phyloP scores from a whole-genome alignment of 2,329 filamentous ascomycete species.

The Aspergillus caelatus region DNA sequence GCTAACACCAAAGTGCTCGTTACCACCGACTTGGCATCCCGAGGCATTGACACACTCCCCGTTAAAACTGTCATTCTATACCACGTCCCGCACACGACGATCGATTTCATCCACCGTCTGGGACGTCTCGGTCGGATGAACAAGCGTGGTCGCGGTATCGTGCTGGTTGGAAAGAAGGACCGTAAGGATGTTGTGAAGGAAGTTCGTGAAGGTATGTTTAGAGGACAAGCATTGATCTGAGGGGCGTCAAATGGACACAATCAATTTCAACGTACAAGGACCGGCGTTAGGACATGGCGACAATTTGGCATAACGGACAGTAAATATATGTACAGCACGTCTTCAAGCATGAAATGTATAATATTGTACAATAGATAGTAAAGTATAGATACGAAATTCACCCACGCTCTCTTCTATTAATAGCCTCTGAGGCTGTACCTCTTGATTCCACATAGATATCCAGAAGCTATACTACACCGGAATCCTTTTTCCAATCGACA shows the following conservation, averaged over 20 bases:
- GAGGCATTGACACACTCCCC: slow-evolving; percentile 91
- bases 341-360: slow-evolving; percentile 7
- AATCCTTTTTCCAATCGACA: slow-evolving; percentile 48
- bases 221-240: slow-evolving; percentile 75
- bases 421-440: not conserved
- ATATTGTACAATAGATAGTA: slow-evolving; percentile 14
- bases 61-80: slow-evolving; percentile 92
- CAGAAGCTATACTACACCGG: slow-evolving; percentile 42
- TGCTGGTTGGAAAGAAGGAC: slow-evolving; percentile 87
- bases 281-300: slow-evolving; percentile 11
- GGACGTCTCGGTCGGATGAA: slow-evolving; percentile 93
- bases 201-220: slow-evolving; percentile 86
- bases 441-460: not conserved
- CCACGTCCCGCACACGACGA: slow-evolving; percentile 95
- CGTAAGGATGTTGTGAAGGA: slow-evolving; percentile 88
- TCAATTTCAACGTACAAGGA: slow-evolving; percentile 6
- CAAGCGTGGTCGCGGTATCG: slow-evolving; percentile 82
- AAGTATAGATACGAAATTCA: slow-evolving; percentile 12
- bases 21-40: slow-evolving; percentile 86
- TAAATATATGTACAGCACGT: slow-evolving; percentile 6
- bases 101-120: slow-evolving; percentile 96
- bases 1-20: slow-evolving; percentile 87
- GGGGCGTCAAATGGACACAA: not conserved
- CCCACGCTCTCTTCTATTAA: not conserved
- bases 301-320: not conserved